Conservation (phyloP, 441 rosid species). For the Cnidoscolus chayamansa region DNA sequence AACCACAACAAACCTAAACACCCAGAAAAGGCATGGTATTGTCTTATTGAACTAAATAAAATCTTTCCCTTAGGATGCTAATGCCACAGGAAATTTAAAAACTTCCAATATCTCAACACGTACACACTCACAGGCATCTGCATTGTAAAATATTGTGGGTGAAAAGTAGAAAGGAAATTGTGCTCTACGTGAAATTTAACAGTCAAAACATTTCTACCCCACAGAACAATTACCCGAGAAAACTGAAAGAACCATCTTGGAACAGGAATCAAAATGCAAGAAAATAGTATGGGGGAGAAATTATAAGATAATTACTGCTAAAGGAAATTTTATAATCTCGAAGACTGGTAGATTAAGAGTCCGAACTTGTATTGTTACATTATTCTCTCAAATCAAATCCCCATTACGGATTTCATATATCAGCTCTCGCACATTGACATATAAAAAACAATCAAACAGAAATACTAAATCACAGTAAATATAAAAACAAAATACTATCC, state of each 20-base stretch:
- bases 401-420: background rate
- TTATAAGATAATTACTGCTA: background rate
- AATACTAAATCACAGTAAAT: background rate
- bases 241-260: background rate
- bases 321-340: background rate
- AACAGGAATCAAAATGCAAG: background rate
- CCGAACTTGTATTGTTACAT: background rate
- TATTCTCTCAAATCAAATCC: background rate
- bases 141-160: background rate
- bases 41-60: background rate
- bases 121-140: background rate
- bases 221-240: background rate
- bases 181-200: background rate
- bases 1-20: slow-evolving; percentile 1
- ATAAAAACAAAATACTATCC: background rate
- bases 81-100: background rate
- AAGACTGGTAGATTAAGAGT: background rate
- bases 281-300: background rate
- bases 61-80: background rate
- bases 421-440: background rate
- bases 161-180: too few relatives aligned
- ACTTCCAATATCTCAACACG: background rate
- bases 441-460: background rate
- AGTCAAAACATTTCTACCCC: background rate
- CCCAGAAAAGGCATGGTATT: background rate